phyloP scores from a whole-genome alignment of 2,329 filamentous ascomycete species.

The Aspergillus sp. region DNA sequence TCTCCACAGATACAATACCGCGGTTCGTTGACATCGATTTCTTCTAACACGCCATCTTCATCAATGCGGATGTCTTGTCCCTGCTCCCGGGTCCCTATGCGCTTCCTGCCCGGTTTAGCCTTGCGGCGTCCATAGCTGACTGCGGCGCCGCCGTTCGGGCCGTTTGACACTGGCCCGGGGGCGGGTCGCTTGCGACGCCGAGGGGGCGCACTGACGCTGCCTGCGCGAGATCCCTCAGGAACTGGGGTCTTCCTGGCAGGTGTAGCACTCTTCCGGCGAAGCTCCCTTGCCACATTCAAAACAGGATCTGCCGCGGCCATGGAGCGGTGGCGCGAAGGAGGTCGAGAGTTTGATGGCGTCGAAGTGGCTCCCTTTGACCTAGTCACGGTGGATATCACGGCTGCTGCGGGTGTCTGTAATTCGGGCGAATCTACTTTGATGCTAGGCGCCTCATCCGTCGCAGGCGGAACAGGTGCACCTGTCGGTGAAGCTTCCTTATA shows the following conservation, averaged over 20 bases:
- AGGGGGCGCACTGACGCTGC: constrained; percentile 30
- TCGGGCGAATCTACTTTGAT: constrained; percentile 22
- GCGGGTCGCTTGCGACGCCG: constrained; percentile 59
- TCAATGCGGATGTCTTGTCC: constrained; percentile 44
- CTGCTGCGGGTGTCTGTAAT: constrained; percentile 20
- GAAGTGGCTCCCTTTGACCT: constrained; percentile 9
- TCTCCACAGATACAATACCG: constrained; percentile 65
- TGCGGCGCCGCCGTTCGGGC: constrained; percentile 60
- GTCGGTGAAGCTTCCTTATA: constrained; percentile 32
- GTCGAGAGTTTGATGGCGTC: constrained; percentile 34
- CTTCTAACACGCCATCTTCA: constrained; percentile 48
- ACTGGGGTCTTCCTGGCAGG: constrained; percentile 40
- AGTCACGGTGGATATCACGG: not conserved
- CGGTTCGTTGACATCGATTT: constrained; percentile 62
- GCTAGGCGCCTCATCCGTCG: constrained; percentile 31
- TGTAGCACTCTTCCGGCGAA: constrained; percentile 44
- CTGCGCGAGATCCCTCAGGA: constrained; percentile 42
- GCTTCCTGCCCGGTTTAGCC: constrained; percentile 50
- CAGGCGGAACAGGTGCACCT: constrained; percentile 25
- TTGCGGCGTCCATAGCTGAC: constrained; percentile 62
- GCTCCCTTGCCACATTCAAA: constrained; percentile 27
- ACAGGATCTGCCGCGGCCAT: constrained; percentile 27
- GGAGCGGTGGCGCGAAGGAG: constrained; percentile 34
- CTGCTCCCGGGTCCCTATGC: constrained; percentile 41
- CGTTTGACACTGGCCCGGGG: constrained; percentile 58